A percentile compares a stretch with the other conserved stretches of the same genome.
Evolutionary conservation across 768 basidiomycete species (phyloP).

Genomic region (Amanita thiersii): DNA sequence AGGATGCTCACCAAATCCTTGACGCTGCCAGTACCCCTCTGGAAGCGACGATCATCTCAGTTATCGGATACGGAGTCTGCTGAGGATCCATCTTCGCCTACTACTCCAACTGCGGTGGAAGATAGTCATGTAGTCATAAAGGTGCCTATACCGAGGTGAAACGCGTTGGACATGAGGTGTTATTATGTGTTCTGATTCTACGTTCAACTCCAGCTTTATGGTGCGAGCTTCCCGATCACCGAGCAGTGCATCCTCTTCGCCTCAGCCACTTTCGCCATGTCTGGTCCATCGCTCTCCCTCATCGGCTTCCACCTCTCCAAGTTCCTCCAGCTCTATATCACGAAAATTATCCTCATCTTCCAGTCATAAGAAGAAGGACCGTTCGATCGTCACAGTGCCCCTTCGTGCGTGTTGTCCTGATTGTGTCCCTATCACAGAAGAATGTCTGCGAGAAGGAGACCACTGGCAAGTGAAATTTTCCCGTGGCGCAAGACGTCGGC

Average conservation of each 20-base stretch:
- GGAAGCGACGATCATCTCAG: conserved; percentile 26
- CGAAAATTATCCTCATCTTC: conserved; percentile 26
- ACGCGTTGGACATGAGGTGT: conserved; percentile 2
- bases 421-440: conserved; percentile 53
- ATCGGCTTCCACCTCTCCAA: conserved; percentile 12
- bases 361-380: conserved; percentile 23
- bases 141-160: conserved; percentile 55
- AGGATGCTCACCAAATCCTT: conserved; percentile 57
- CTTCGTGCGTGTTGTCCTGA: conserved; percentile 64
- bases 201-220: conserved; percentile 28
- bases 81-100: conserved; percentile 11
- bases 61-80: conserved; percentile 16
- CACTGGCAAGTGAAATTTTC: conserved; percentile 60
- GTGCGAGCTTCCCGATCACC: conserved; percentile 30
- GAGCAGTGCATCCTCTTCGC: conserved; percentile 24
- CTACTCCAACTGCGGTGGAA: conserved; percentile 15
- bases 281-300: conserved; percentile 40
- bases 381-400: conserved; percentile 47
- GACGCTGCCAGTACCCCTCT: conserved; percentile 61
- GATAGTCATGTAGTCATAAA: conserved; percentile 46
- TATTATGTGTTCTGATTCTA: conserved; percentile 1
- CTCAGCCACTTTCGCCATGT: conserved; percentile 40
- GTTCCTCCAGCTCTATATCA: conserved; percentile 8
- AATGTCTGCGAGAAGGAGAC: conserved; percentile 43
- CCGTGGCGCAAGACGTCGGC: conserved; percentile 50